Percentiles rank a stretch among this genome's conserved stretches.
phyloP scores from a whole-genome alignment of 2,329 filamentous ascomycete genomes.

The Arachnomyces sp. region DNA sequence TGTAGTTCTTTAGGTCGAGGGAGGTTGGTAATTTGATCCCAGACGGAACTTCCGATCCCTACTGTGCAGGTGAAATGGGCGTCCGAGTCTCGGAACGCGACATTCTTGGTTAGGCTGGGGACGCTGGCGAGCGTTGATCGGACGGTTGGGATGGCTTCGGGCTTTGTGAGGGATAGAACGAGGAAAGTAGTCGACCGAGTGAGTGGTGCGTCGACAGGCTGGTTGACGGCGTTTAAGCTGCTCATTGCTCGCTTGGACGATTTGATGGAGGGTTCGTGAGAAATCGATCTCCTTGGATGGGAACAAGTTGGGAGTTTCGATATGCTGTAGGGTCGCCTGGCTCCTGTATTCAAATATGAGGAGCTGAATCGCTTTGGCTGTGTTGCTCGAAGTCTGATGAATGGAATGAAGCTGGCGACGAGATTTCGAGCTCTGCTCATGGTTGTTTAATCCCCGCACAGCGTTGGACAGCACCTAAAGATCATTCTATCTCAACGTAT shows the following conservation, averaged over 20 bases:
- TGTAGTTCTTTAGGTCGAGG: slow-evolving; percentile 47
- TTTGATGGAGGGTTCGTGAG: no score
- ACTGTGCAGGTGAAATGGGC: slow-evolving; percentile 46
- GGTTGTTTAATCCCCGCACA: no score
- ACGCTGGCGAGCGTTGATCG: slow-evolving; percentile 41
- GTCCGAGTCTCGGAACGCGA: slow-evolving; percentile 43
- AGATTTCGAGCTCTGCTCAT: no score
- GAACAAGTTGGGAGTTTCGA: no score
- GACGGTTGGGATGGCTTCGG: slow-evolving; percentile 33
- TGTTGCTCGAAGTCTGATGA: no score
- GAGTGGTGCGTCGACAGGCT: slow-evolving; percentile 46
- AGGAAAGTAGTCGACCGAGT: slow-evolving; percentile 49
- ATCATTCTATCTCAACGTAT: no score
- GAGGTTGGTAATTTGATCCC: slow-evolving; percentile 41
- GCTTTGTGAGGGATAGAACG: slow-evolving; percentile 37
- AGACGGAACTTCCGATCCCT: slow-evolving; percentile 47
- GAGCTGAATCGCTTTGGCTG: no score
- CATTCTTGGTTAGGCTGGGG: slow-evolving; percentile 44
- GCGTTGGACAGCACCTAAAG: no score
- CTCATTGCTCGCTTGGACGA: slow-evolving; percentile 11
- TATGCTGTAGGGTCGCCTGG: no score
- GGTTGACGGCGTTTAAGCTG: slow-evolving; percentile 33
- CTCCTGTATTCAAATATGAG: no score
- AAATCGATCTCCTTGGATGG: no score
- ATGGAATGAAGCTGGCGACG: no score